Base-by-base conservation (phyloP, 2,329 filamentous ascomycete genomes). In the Cladosporium halotolerans region DNA sequence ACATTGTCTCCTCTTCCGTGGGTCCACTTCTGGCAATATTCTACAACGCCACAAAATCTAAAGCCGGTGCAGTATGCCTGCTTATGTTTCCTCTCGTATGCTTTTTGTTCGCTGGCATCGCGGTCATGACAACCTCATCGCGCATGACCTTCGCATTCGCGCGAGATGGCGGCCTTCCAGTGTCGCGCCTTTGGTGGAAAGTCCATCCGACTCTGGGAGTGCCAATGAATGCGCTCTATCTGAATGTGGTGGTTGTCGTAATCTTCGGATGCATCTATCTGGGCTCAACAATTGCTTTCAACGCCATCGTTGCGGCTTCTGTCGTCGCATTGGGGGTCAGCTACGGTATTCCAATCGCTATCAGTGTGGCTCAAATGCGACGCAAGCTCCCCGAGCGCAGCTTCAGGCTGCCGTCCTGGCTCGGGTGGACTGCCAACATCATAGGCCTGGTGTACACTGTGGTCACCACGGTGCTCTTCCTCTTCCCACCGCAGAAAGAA, bases 221-320 rank as follows among this genome's bases (percentile, higher is more conserved):
- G 1, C 86, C 86, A 0, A 68, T 89, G 11, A 86, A 88, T 60
- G 78, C 84, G 0, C 71, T 89, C 1, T 72, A 81, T 10, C 73
- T 87, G 47, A 83, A 81, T 2, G 75, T 79, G 0, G 70, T 69
- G 3, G 75, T 85, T 43, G 81, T 87, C 1, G 76, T 87, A 53
- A 73, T 88, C 10, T 86, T 89, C 53, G 85, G 85, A 0, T 76
- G 80, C 54, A 83, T 89, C 57, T 86, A 87, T 66, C 75, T 89
- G 2, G 85, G 84, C 0, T 86, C 83, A 2, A 74, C 70, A 45
- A 80, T 78, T 55, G 85, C 85, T 0, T 88, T 89, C 69, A 87
- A 85, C 40, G 85, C 85, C 11, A 86, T 89, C 60, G 77, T 86
- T 1, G 82, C 84, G 0, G 80, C 85, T 0, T 84, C 82, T 0